Conservation (phyloP, 345 rosid genomes). For the Acer saccharum region DNA sequence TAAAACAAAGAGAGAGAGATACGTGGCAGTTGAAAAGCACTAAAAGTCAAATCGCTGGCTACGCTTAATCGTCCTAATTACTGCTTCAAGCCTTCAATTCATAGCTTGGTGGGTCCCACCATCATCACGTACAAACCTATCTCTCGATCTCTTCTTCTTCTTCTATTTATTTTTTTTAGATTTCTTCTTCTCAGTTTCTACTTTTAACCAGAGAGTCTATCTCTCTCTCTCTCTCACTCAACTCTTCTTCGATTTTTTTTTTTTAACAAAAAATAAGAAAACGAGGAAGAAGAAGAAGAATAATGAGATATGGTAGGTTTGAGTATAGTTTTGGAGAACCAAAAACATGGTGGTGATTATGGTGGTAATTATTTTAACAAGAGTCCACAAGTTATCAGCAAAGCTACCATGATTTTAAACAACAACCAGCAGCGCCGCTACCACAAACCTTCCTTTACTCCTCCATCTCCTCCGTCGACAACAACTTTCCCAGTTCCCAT, state of each 20-base stretch:
- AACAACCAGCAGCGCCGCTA: background rate
- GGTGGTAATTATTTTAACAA: conserved; percentile 14
- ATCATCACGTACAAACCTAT: background rate
- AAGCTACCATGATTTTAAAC: conserved; percentile 41
- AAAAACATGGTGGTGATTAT: conserved; percentile 13
- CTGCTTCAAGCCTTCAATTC: conserved; percentile 17
- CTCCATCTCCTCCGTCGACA: conserved; percentile 17
- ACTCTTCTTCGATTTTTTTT: no score
- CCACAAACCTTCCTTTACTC: conserved; percentile 5
- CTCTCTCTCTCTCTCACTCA: no score
- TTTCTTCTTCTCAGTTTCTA: background rate
- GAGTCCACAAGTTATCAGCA: conserved; percentile 61
- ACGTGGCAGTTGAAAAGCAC: conserved; percentile 64
- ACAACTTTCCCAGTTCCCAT: conserved; percentile 25
- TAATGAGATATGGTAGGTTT: conserved; percentile 73
- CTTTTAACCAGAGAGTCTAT: background rate
- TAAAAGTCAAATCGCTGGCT: conserved; percentile 57
- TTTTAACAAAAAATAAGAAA: no score
- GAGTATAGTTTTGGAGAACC: conserved; percentile 70
- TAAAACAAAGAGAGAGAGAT: conserved; percentile 16
- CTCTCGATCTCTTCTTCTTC: background rate
- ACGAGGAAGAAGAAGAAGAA: background rate
- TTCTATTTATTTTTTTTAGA: conserved; percentile 26
- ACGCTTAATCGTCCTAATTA: conserved; percentile 49
- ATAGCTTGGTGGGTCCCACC: conserved; percentile 39